A percentile compares a stretch with the other conserved stretches of the same genome.
These are phyloP conservation scores for Cymbopogon citratus DNA, from an alignment of 176 grass and related monocot species.

Conservation along the genomic window DNA sequence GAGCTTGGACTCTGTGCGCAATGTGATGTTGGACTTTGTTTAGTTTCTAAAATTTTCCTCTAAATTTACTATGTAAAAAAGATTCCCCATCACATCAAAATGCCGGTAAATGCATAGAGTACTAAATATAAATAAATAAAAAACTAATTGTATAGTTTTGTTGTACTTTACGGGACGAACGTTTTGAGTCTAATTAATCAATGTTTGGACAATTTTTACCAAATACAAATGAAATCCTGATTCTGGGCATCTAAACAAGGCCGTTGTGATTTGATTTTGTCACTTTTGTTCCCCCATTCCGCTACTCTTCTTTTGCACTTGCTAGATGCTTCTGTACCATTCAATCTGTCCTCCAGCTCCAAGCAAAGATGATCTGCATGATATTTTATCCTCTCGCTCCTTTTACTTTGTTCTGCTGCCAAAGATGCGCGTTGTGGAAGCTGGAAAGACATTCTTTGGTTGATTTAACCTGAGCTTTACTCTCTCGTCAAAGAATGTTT, in stretches of 20 bases:
- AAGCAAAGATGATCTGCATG: background rate
- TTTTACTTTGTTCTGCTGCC: background rate
- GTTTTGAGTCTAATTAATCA: too few species aligned
- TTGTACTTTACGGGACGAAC: too few species aligned
- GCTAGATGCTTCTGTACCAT: background rate
- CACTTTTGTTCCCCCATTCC: slow-evolving; percentile 35
- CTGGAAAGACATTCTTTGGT: slow-evolving; percentile 27
- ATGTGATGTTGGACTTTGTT: too few species aligned
- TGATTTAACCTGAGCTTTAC: slow-evolving; percentile 33
- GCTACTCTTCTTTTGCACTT: background rate
- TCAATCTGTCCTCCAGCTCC: slow-evolving; percentile 29
- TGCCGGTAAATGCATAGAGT: too few species aligned
- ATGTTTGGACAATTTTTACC: too few species aligned
- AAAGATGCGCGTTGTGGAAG: background rate
- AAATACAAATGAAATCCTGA: too few species aligned
- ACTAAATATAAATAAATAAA: too few species aligned
- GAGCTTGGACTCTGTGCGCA: background rate
- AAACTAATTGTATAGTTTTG: too few species aligned
- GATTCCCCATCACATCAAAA: too few species aligned
- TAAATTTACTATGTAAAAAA: too few species aligned
- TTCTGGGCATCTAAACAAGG: too few species aligned
- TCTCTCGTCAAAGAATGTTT: slow-evolving; percentile 11
- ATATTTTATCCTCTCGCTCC: background rate
- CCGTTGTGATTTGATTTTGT: slow-evolving; percentile 44
- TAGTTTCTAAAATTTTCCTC: too few species aligned